Conservation (phyloP, 2,329 filamentous ascomycete species). For the Plectosphaerella cucumerina region DNA sequence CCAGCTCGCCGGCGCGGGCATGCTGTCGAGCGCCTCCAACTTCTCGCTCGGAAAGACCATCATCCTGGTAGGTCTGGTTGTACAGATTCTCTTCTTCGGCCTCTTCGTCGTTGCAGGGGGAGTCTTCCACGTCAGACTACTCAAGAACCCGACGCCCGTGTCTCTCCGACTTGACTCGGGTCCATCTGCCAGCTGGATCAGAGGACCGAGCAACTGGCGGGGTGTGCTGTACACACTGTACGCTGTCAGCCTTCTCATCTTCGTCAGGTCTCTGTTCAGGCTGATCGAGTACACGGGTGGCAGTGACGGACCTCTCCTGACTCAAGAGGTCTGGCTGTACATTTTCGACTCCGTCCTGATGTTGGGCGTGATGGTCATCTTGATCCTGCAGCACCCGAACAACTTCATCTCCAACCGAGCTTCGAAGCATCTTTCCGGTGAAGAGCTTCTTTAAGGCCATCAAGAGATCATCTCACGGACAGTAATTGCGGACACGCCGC, state of each 20-base stretch:
- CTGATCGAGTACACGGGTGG: constrained; percentile 36
- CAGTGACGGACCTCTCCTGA: constrained; percentile 25
- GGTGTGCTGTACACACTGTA: constrained; percentile 21
- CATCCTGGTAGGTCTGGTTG: constrained; percentile 46
- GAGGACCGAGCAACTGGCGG: too few relatives aligned
- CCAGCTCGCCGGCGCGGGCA: background rate
- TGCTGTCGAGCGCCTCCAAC: background rate
- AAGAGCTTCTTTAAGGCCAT: too few relatives aligned
- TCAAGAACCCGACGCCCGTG: constrained; percentile 14
- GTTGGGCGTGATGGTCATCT: constrained; percentile 18
- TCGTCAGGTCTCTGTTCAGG: constrained; percentile 36
- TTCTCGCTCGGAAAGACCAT: constrained; percentile 18
- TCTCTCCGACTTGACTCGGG: constrained; percentile 13
- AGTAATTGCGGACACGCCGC: too few relatives aligned
- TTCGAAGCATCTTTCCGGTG: too few relatives aligned
- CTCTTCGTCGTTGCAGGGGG: constrained; percentile 45
- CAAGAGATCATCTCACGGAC: too few relatives aligned
- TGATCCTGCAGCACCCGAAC: constrained; percentile 7
- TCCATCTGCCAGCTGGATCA: constrained; percentile 26
- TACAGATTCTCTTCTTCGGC: constrained; percentile 53
- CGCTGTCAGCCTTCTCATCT: constrained; percentile 26
- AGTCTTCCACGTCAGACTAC: constrained; percentile 37
- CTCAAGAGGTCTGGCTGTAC: constrained; percentile 30
- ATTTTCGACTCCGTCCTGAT: constrained; percentile 36
- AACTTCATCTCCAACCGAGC: too few relatives aligned